Conservation (phyloP, 192 early-diverging fungal species). For the Coemansia sp. region DNA sequence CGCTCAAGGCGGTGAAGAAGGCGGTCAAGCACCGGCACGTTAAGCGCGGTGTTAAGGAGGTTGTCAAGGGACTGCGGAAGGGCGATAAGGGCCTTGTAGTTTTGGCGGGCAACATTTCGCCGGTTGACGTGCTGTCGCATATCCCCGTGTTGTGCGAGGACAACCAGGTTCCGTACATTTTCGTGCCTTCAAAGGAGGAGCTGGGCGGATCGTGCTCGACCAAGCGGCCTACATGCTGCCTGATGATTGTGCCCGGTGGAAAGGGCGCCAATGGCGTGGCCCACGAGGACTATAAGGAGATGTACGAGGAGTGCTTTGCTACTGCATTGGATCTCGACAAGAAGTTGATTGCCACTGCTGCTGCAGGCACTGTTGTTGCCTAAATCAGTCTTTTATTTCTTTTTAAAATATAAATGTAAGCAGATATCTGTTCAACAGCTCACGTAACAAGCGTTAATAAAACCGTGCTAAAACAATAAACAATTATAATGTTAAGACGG, state of each 20-base stretch:
- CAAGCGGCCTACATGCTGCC: conserved; percentile 89
- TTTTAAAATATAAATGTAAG: neutral
- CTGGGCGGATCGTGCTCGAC: conserved; percentile 89
- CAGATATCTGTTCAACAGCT: neutral
- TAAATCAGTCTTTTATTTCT: neutral
- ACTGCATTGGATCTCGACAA: conserved; percentile 78
- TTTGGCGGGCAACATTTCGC: conserved; percentile 95
- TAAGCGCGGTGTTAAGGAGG: conserved; percentile 96
- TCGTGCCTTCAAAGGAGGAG: conserved; percentile 94
- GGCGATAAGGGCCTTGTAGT: conserved; percentile 91
- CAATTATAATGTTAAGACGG: too few relatives aligned
- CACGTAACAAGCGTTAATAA: too few relatives aligned
- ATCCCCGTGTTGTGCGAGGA: conserved; percentile 98
- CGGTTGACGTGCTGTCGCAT: conserved; percentile 96
- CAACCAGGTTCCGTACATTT: conserved; percentile 89
- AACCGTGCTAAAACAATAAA: too few relatives aligned
- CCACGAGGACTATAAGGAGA: conserved; percentile 81
- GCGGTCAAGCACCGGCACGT: conserved; percentile 85
- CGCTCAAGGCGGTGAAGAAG: conserved; percentile 53
- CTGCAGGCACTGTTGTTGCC: conserved; percentile 17
- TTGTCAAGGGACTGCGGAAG: conserved; percentile 94
- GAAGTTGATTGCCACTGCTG: conserved; percentile 59
- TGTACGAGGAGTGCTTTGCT: conserved; percentile 77
- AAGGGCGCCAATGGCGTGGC: conserved; percentile 69
- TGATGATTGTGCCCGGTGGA: conserved; percentile 84